Conservation (phyloP, 2,329 filamentous ascomycete species). For the Lasiodiplodia citricola region DNA sequence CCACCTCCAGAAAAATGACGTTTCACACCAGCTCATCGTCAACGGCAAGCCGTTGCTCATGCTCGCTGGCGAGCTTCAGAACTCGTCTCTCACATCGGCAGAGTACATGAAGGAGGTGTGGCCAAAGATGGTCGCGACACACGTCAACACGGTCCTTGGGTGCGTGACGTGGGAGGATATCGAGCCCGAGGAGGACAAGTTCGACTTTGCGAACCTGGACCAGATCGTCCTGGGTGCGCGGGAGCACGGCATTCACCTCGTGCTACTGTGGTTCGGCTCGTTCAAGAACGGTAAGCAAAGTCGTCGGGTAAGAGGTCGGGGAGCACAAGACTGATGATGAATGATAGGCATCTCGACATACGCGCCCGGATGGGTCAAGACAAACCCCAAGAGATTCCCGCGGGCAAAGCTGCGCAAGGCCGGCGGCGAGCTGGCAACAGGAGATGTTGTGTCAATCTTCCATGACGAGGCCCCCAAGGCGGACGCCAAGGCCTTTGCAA, state of each 20-base stretch:
- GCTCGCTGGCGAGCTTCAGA: constrained; percentile 54
- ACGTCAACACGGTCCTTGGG: constrained; percentile 54
- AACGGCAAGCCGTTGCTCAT: constrained; percentile 53
- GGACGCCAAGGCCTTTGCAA: constrained; percentile 48
- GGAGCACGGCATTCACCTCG: constrained; percentile 45
- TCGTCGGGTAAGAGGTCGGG: constrained; percentile 26
- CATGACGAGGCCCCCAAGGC: constrained; percentile 41
- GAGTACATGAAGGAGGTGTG: constrained; percentile 53
- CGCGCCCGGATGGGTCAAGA: constrained; percentile 47
- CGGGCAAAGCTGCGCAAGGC: constrained; percentile 37
- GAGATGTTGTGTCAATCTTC: constrained; percentile 46
- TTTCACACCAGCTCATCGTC: constrained; percentile 48
- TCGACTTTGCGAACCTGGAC: constrained; percentile 52
- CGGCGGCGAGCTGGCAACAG: constrained; percentile 34
- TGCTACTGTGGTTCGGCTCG: constrained; percentile 55
- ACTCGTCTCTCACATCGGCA: constrained; percentile 53
- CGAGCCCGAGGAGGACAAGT: constrained; percentile 52
- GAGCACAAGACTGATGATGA: not conserved
- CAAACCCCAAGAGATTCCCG: constrained; percentile 39
- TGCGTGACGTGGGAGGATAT: constrained; percentile 55
- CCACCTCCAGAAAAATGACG: constrained; percentile 33
- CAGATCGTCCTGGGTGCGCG: constrained; percentile 46
- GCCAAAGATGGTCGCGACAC: constrained; percentile 48
- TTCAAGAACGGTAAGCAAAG: constrained; percentile 52
- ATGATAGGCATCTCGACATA: constrained; percentile 44